These are phyloP conservation scores for Solanum clarkiae DNA, from an alignment of 257 asterid species.

Conservation along the genomic window DNA sequence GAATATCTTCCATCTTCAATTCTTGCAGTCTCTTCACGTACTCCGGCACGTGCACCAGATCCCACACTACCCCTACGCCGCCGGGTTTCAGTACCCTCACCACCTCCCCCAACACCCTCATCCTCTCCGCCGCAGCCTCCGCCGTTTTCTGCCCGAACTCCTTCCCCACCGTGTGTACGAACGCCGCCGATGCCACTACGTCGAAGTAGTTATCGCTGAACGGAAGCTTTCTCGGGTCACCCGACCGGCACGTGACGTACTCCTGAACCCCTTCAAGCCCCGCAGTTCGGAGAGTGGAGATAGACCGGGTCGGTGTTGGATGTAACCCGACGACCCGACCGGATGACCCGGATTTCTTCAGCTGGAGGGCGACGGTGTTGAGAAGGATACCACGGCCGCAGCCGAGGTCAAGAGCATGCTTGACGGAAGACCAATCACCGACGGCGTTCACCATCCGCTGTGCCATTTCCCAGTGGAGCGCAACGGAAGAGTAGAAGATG, in stretches of 20 bases:
- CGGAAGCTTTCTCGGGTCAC: slow-evolving; percentile 78
- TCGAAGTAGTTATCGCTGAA: slow-evolving; percentile 74
- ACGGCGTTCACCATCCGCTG: slow-evolving; percentile 79
- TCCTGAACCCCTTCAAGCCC: slow-evolving; percentile 87
- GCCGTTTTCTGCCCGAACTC: slow-evolving; percentile 71
- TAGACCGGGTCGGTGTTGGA: slow-evolving; percentile 35
- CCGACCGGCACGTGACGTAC: slow-evolving; percentile 90
- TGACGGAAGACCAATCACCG: slow-evolving; percentile 80
- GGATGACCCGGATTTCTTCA: slow-evolving; percentile 79
- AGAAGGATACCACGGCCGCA: slow-evolving; percentile 90
- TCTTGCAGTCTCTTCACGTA: slow-evolving; percentile 68
- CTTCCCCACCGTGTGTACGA: slow-evolving; percentile 85
- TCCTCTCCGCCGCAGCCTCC: slow-evolving; percentile 84
- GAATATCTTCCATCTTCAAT: slow-evolving; percentile 74
- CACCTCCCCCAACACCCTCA: slow-evolving; percentile 74
- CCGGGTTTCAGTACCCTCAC: slow-evolving; percentile 80
- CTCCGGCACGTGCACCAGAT: slow-evolving; percentile 79
- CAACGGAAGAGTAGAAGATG: slow-evolving; percentile 77
- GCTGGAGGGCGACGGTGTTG: slow-evolving; percentile 87
- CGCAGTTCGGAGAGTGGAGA: slow-evolving; percentile 60
- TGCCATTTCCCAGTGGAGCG: slow-evolving; percentile 88
- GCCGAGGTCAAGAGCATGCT: slow-evolving; percentile 83
- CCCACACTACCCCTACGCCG: slow-evolving; percentile 90
- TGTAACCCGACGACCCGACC: slow-evolving; percentile 89
- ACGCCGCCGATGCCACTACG: slow-evolving; percentile 90